Base-by-base conservation (phyloP, 139 green algal species). In the Chlamydomonas eustigma region DNA sequence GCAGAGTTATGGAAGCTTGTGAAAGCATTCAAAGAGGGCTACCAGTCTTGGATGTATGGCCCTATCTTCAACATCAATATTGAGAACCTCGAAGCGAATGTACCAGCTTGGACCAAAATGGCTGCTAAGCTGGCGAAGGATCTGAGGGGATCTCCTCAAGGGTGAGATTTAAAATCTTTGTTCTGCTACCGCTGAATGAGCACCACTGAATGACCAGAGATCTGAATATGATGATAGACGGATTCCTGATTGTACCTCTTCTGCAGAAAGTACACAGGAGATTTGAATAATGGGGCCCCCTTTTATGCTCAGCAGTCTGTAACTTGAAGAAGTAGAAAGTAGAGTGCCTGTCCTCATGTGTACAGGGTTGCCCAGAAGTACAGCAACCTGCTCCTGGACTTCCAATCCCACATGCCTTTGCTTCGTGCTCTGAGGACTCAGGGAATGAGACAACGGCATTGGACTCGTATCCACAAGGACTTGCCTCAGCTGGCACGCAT, bases 1-100 rank as follows among this genome's bases (percentile, higher is more conserved):
- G 30, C 75, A 81, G 79, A 84, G 39, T 50, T 84, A 37, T 84
- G 79, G 79, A 78, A 76, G 79, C 52, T 84, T 58, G 75, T 84
- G 18, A 32, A 70, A 25, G 63, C 69, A 30, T 84, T 84, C 75
- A 64, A 71, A 3, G 70, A 84, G 58, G 32, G 63, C 50, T 81
- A 84, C 63, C 68, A 84, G 67, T 36, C 37, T 8, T 84, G 79
- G 79, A 84, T 84, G 79, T 84, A 81, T 51, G 71, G 63, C 28
- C 79, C 79, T 3, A 39, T 80, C 30, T 84, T 80, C 38, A 50
- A 1, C 2, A 80, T 81, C 74, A 75, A 84, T 64, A 67, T 81
- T 51, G 79, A 84, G 52, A 51, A 52, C 28, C 38, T 76, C 31
- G 79, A 84, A 75, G 76, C 51, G 18, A 39, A 39, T 0, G 75